Conservation (phyloP, 163 green algal species). For the Volvox carteri region DNA sequence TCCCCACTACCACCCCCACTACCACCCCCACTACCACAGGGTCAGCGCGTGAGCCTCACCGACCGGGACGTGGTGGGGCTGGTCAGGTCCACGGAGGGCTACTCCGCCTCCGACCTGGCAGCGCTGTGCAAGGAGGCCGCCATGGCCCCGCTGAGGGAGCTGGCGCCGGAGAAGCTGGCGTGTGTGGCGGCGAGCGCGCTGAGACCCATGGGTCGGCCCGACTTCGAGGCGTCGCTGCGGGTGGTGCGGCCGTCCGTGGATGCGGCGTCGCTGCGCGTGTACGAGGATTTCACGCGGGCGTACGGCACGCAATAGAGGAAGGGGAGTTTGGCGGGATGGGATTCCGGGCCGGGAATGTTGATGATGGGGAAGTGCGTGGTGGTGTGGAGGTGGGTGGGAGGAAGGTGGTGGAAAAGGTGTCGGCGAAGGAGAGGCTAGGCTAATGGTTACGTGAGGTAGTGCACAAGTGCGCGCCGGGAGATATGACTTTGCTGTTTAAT, state of each 20-base stretch:
- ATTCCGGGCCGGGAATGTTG: no score
- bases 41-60: slow-evolving; percentile 53
- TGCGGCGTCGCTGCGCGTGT: slow-evolving; percentile 68
- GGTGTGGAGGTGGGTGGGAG: no score
- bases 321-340: no score
- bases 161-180: slow-evolving; percentile 28
- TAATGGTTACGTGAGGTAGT: no score
- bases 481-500: no score
- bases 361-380: no score
- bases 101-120: slow-evolving; percentile 80
- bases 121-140: slow-evolving; percentile 76
- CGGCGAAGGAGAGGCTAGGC: no score
- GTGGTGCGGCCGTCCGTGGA: slow-evolving; percentile 66
- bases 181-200: slow-evolving; percentile 5
- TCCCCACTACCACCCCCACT: background rate
- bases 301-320: slow-evolving; percentile 72
- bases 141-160: slow-evolving; percentile 79
- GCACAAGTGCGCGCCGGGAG: no score
- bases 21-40: slow-evolving; percentile 31
- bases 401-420: no score
- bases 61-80: slow-evolving; percentile 47
- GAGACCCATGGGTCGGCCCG: slow-evolving; percentile 27
- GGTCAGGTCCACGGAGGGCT: slow-evolving; percentile 62
- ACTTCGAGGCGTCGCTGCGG: slow-evolving; percentile 64
- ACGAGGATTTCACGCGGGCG: slow-evolving; percentile 80